Evolutionary conservation across 2,329 filamentous ascomycete species (phyloP).

Genomic region (Herpotrichia juniperi): DNA sequence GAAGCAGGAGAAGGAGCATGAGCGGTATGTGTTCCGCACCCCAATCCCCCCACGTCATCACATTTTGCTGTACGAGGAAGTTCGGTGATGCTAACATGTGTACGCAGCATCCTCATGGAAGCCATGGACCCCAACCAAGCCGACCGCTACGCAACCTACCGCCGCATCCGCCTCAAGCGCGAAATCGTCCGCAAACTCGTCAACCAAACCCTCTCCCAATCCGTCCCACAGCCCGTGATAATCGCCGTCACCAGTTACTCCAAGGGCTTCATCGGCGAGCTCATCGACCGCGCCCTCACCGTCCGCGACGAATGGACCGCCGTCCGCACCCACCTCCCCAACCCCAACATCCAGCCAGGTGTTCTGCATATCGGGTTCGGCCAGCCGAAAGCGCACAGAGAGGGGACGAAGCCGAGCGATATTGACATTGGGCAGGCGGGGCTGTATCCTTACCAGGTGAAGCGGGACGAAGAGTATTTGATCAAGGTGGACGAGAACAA

Average conservation of each 20-base stretch:
- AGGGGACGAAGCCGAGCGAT: slow-evolving; percentile 34
- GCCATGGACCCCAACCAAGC: slow-evolving; percentile 71
- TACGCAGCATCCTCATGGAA: slow-evolving; percentile 63
- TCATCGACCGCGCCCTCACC: slow-evolving; percentile 73
- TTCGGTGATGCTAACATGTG: background rate
- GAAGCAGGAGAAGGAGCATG: slow-evolving; percentile 71
- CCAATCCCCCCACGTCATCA: background rate
- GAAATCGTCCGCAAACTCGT: slow-evolving; percentile 75
- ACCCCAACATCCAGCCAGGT: slow-evolving; percentile 29
- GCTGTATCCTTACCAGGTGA: slow-evolving; percentile 29
- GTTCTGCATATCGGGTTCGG: slow-evolving; percentile 34
- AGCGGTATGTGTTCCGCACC: slow-evolving; percentile 47
- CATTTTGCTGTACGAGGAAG: background rate
- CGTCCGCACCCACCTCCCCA: slow-evolving; percentile 47
- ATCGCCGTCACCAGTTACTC: slow-evolving; percentile 77
- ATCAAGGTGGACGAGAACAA: slow-evolving; percentile 32
- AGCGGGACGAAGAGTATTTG: slow-evolving; percentile 30
- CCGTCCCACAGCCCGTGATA: slow-evolving; percentile 74
- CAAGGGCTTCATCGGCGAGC: slow-evolving; percentile 77
- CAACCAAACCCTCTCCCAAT: slow-evolving; percentile 81
- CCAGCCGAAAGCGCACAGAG: slow-evolving; percentile 36
- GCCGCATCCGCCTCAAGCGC: slow-evolving; percentile 71
- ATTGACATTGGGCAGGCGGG: slow-evolving; percentile 34
- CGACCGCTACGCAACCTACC: slow-evolving; percentile 73
- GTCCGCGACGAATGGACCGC: slow-evolving; percentile 75